Evolutionary conservation across 305 asterid genomes (phyloP), one percentile per base, ranked within the genome.

Genomic region (Fraxinus baroniana): DNA sequence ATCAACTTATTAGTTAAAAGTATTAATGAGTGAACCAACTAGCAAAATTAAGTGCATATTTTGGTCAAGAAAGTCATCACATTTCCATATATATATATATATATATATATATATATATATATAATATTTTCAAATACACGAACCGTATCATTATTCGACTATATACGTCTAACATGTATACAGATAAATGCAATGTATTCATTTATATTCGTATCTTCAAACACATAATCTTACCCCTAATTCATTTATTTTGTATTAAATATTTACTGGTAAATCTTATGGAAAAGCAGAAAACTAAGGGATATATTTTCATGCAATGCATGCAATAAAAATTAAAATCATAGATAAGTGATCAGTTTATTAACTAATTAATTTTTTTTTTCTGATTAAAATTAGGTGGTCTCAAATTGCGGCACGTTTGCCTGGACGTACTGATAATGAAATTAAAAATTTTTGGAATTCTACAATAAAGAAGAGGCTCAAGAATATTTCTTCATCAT

Each of bases 391-490:
- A 5, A 24, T 2, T 52, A 92, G 96, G 81, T 92, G 96, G 96
- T 92, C 96, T 28, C 94, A 90, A 82, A 92, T 92, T 5, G 96
- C 96, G 0, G 89, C 93, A 8, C 90, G 94, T 44, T 74, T 92
- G 80, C 96, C 93, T 0, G 96, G 96, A 9, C 89, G 96, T 6
- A 90, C 96, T 0, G 96, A 92, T 39, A 92, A 92, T 35, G 96
- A 92, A 74, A 92, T 92, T 7, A 92, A 92, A 84, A 92, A 92
- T 68, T 92, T 90, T 30, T 92, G 96, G 96, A 92, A 92, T 32
- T 92, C 96, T 5, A 85, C 94, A 2, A 82, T 92, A 57, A 92
- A 92, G 85, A 92, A 90, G 77, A 89, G 93, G 85, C 89, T 88
- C 74, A 92, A 92, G 88, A 85, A 64, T 44, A 82, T 88, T n/a